Percentiles rank a stretch among this genome's conserved stretches.
These are phyloP conservation scores for Bipolaris oryzae DNA, from an alignment of 2,329 filamentous ascomycete genomes.

Conservation along the genomic window DNA sequence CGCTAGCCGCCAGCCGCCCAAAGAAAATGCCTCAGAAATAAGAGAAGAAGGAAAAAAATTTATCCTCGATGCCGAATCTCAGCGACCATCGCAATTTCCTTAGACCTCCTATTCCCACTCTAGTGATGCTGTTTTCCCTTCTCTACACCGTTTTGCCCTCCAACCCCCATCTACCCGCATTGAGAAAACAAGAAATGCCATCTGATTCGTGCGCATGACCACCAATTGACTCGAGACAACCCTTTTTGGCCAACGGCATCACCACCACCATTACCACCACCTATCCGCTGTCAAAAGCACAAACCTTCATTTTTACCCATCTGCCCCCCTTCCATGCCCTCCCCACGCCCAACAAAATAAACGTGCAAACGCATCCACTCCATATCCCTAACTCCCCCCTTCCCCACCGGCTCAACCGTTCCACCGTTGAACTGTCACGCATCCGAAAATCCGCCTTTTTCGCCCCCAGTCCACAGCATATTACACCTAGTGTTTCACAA, in stretches of 20 bases:
- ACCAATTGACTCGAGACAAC: background rate
- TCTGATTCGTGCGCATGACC: background rate
- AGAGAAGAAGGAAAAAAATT: background rate
- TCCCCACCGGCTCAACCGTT: background rate
- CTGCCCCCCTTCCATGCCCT: background rate
- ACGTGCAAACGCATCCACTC: conserved; percentile 3
- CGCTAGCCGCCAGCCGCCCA: background rate
- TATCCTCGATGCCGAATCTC: background rate
- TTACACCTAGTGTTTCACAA: conserved; percentile 9
- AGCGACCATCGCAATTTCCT: conserved; percentile 17
- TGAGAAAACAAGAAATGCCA: conserved; percentile 2
- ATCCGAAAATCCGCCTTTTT: background rate
- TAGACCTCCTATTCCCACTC: conserved; percentile 1
- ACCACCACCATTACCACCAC: too few relatives aligned
- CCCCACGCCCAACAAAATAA: conserved; percentile 4
- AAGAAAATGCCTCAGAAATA: background rate
- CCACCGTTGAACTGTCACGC: conserved; percentile 4
- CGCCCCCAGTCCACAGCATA: background rate
- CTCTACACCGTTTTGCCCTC: background rate
- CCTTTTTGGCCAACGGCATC: too few relatives aligned
- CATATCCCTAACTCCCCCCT: background rate
- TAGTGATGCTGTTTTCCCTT: background rate
- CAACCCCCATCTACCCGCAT: background rate
- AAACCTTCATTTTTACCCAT: background rate
- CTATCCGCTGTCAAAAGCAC: background rate